These are phyloP conservation scores for Goffeauzyma gilvescens DNA, from an alignment of 768 basidiomycete species.

Conservation along the genomic window DNA sequence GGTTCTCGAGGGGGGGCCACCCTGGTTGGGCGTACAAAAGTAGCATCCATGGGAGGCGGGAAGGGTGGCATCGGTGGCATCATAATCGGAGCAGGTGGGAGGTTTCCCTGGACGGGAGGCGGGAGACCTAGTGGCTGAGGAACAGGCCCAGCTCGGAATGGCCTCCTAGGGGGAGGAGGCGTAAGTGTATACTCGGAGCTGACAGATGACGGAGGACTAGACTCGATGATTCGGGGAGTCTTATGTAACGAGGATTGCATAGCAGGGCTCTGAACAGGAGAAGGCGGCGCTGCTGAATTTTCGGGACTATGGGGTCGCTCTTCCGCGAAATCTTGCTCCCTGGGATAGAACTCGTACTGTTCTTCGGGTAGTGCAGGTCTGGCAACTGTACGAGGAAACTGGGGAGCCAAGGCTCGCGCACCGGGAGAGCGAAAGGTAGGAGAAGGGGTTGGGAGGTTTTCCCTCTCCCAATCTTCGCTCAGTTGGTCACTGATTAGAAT, in stretches of 20 bases:
- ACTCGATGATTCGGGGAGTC: neutral
- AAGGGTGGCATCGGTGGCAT: slow-evolving; percentile 3
- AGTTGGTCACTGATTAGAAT: neutral
- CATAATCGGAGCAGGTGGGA: neutral
- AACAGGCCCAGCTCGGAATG: slow-evolving; percentile 4
- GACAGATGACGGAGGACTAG: neutral
- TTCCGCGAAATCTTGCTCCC: too few species aligned
- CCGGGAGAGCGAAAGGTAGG: slow-evolving; percentile 10
- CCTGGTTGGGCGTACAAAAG: slow-evolving; percentile 17
- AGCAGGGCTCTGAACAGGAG: too few species aligned
- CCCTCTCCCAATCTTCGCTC: slow-evolving; percentile 17
- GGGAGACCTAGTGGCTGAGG: slow-evolving; percentile 7
- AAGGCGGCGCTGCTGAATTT: neutral
- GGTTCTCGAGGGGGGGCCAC: slow-evolving; percentile 30
- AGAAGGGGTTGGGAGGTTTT: slow-evolving; percentile 20
- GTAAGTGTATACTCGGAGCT: neutral
- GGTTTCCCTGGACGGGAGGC: slow-evolving; percentile 4
- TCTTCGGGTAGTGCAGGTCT: too few species aligned
- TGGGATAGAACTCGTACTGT: too few species aligned
- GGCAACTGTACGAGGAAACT: too few species aligned
- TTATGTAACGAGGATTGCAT: too few species aligned
- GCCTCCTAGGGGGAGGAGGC: slow-evolving; percentile 1
- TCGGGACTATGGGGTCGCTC: too few species aligned
- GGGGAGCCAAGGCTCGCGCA: slow-evolving; percentile 3
- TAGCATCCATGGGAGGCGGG: slow-evolving; percentile 6